Evolutionary conservation across 305 asterid genomes (phyloP), one percentile per base, ranked within the genome.

Genomic region (Fraxinus sp.): DNA sequence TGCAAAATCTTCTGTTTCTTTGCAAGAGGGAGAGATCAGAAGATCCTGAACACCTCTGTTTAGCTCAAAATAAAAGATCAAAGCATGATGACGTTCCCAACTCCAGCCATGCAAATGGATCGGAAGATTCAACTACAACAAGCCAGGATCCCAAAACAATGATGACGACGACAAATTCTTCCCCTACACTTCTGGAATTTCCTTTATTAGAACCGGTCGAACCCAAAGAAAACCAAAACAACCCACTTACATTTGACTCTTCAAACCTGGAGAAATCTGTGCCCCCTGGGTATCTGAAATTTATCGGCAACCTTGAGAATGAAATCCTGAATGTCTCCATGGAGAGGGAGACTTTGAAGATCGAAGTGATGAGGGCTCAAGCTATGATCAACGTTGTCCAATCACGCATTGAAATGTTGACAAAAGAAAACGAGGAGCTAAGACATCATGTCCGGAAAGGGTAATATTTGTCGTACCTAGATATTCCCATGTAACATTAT

Each of bases 351-450:
- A 90, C 94, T 0, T 77, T 91, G 81, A 95, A 92, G 94, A 93
- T 95, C 84, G 99, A 95, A 82, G 90, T 95, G 93, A 94, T 94
- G 97, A 90, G 99, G 78, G 97, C 97, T 11, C 95, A 95, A 49
- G 97, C 98, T 3, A 94, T 94, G 95, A 90, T 95, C 88, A 92
- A 91, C 93, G 77, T 89, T 82, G 94, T 95, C 78, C 99, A 95
- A 82, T 91, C 97, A 0, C 94, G 92, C 5, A 82, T 94, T 1
- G 95, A 91, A 2, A 35, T 74, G 55, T 46, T 94, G 89, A 30
- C 87, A 78, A 90, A 87, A 85, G 98, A 95, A 59, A 94, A 93
- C 24, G 92, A 91, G 55, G 95, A 91, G 79, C 78, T 93, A 39
- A 88, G 87, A 73, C 87, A 91, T n/a, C 88, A 30, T 74, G 89